Percentiles rank a stretch among this genome's conserved stretches.
Evolutionary conservation across 768 basidiomycete species (phyloP).

Genomic region (Rhizopogon vesiculosus): DNA sequence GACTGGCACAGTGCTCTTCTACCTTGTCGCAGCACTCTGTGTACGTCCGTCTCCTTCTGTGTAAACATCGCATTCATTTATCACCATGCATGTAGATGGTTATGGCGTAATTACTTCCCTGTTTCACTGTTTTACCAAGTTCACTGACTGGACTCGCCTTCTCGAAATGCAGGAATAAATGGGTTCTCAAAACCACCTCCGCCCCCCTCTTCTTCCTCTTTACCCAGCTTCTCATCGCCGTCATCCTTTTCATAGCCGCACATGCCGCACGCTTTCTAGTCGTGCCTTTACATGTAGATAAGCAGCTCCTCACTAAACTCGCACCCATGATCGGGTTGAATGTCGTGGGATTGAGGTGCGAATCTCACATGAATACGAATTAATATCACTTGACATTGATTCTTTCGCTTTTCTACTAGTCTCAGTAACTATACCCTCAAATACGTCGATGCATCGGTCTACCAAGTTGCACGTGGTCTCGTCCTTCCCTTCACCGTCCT

Average conservation of each 20-base stretch:
- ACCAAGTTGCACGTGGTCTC: slow-evolving; percentile 92
- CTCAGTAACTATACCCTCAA: slow-evolving; percentile 89
- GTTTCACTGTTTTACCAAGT: slow-evolving; percentile 16
- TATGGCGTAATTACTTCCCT: slow-evolving; percentile 56
- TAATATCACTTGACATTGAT: background rate
- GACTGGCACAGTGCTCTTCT: slow-evolving; percentile 78
- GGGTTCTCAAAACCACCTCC: slow-evolving; percentile 74
- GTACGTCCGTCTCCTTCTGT: slow-evolving; percentile 41
- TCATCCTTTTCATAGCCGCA: slow-evolving; percentile 64
- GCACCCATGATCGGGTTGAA: slow-evolving; percentile 73
- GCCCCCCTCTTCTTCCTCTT: slow-evolving; percentile 87
- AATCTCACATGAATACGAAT: background rate
- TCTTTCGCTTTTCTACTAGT: slow-evolving; percentile 32
- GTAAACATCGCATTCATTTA: slow-evolving; percentile 1
- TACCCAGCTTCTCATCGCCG: slow-evolving; percentile 75
- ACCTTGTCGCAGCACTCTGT: slow-evolving; percentile 82
- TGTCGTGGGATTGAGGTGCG: slow-evolving; percentile 77
- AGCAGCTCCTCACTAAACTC: slow-evolving; percentile 65
- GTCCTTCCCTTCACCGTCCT: slow-evolving; percentile 90
- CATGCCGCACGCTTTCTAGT: slow-evolving; percentile 62
- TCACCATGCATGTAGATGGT: slow-evolving; percentile 59
- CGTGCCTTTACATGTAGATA: slow-evolving; percentile 60
- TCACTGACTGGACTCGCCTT: background rate
- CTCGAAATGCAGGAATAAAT: slow-evolving; percentile 65
- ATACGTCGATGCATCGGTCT: slow-evolving; percentile 93